Evolutionary conservation across 768 basidiomycete species (phyloP), one percentile per base, ranked within the genome.

Genomic region (Coprinellus micaceus): DNA sequence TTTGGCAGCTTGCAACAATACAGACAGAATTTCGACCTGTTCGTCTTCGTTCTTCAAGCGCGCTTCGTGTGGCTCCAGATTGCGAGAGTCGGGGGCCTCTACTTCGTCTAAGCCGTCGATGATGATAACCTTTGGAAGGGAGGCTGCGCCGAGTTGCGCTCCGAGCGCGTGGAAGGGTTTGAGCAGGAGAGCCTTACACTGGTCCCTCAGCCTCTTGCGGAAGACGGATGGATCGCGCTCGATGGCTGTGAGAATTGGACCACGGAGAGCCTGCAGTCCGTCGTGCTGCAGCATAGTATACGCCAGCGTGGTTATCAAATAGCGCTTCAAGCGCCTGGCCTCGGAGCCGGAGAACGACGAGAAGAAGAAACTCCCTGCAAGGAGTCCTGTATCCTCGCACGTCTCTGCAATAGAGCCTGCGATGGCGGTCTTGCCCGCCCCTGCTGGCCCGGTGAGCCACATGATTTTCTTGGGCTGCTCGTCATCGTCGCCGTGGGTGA

Each of bases 81-180:
- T 9, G 28, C 24, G 25, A n/a, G 28, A 11, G 47, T 28, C 29
- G 4, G 47, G 6, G 28, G 48, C 56, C 13, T 46, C 7, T 30
- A 56, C 57, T 24, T 58, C 60, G 29, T 60, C 60, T 2, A 60
- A 24, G 9, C 60, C 60, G 43, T 60, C 59, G 25, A 58, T 55
- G 19, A 60, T 50, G 43, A 54, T 47, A 19, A 39, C 37, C 37
- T 41, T 53, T 13, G 52, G 52, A n/a, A 33, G 24, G 17, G 52
- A 22, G 17, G n/a, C 6, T 5, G 5, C n/a, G 3, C 3, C 22
- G 17, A 53, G 4, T 33, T 39, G 33, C 7, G 15, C 33, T 6
- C 7, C 4, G 15, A 24, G 6, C 21, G 39, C 21, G 7, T 21
- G 40, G 13, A 43, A 43, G 40, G 40, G 40, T 43, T 43, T 19